Evolutionary conservation across 495 filamentous ascomycete species (phyloP), one percentile per base, ranked within the genome.

Genomic region (Penicillium chermesinum): DNA sequence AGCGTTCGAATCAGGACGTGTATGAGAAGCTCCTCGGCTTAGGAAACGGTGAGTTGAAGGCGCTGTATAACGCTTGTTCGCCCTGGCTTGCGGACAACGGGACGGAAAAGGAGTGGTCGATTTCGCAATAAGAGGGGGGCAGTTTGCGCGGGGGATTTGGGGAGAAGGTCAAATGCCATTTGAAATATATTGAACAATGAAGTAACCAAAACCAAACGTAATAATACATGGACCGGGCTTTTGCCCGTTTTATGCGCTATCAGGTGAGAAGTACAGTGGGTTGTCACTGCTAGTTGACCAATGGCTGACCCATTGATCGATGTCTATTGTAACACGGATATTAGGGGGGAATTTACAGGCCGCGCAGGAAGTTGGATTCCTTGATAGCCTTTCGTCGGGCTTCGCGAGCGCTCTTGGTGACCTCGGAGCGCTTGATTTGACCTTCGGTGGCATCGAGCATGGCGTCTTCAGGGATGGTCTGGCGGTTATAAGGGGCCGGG

Each of bases 321-420:
- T 34, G 44, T 17, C 32, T 46, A 17, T 32, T 35, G 35, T 18
- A 15, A 51, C 48, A 37, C 25, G 25, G 37, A 38, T 33, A 47
- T 20, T n/a, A 52, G 45, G 41, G 25, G 50, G 43, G 14, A 13
- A 10, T 66, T 65, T 77, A 82, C 79, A 94, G 86, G 14, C 82
- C 77, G 74, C 83, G 86, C 72, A 98, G 78, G 79, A 93, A 98
- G 72, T 98, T 98, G 46, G 58, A 75, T 72, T 97, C 93, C 75
- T 91, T 93, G 57, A 98, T 96, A 55, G 72, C 76, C 52, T 77
- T 82, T 59, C 86, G 81, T 60, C 89, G 78, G 54, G 89, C 83
- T 53, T 74, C 77, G 59, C 90, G 75, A 74, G 41, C 83, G 78
- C 62, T 84, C 74, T 68, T 79, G 64, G 57, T 81, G 64, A 55